Evolutionary conservation across 2,329 filamentous ascomycete genomes (phyloP).

Genomic region (Whalleya microplaca): DNA sequence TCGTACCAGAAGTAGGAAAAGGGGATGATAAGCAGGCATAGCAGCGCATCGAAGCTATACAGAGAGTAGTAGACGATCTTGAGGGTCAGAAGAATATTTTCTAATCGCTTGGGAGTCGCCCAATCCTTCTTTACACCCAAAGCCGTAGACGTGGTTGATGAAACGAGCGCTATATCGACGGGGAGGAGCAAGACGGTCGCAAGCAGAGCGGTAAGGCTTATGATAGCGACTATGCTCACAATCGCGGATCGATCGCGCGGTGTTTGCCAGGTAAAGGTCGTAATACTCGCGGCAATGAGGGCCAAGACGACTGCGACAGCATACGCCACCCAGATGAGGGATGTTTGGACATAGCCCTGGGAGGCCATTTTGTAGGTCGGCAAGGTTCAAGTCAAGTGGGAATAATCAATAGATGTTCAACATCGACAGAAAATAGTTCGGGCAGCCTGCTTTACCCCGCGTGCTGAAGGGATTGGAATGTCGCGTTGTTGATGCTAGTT

Average conservation of each 20-base stretch:
- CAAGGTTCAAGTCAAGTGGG: neutral
- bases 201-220: slow-evolving; percentile 84
- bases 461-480: slow-evolving; percentile 14
- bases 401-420: neutral
- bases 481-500: slow-evolving; percentile 8
- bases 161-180: slow-evolving; percentile 93
- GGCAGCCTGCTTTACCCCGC: slow-evolving; percentile 9
- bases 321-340: slow-evolving; percentile 94
- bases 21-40: slow-evolving; percentile 87
- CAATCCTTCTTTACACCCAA: slow-evolving; percentile 89
- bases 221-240: slow-evolving; percentile 82
- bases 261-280: slow-evolving; percentile 89
- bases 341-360: slow-evolving; percentile 75
- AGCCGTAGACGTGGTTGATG: slow-evolving; percentile 77
- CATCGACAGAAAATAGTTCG: neutral
- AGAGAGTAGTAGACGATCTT: slow-evolving; percentile 90
- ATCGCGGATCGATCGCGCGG: slow-evolving; percentile 82
- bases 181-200: slow-evolving; percentile 91
- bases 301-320: slow-evolving; percentile 79
- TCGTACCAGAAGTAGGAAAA: slow-evolving; percentile 99
- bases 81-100: slow-evolving; percentile 77
- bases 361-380: slow-evolving; percentile 30
- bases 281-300: slow-evolving; percentile 77
- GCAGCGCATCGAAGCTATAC: slow-evolving; percentile 86
- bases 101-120: slow-evolving; percentile 82